Evolutionary conservation across 768 basidiomycete genomes (phyloP), one percentile per base, ranked within the genome.

Genomic region (Nidularia pulvinata): DNA sequence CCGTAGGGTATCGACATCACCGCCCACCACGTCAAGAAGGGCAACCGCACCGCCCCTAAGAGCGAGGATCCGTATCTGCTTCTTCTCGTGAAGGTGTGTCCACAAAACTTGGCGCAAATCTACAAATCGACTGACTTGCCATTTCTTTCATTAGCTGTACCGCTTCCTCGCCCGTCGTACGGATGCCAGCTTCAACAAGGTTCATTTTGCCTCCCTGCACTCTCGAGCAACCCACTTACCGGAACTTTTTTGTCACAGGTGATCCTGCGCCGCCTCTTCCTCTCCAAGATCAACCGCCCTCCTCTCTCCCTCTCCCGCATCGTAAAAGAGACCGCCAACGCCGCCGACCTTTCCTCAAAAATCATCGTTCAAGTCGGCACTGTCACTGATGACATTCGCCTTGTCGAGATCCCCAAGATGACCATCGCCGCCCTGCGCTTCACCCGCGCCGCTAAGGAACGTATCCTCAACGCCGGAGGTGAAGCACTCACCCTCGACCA

Each of bases 1-100:
- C 50, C 22, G 11, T 69, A 93, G 95, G 95, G 94, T 88, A 96
- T 97, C 76, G 95, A 97, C 79, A 85, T 98, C 76, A 81, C 82
- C 73, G 78, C 81, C 75, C 96, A 98, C 83, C 96, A 99, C 87
- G 95, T 97, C 87, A 96, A 91, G 88, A 98, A 97, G 85, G 86
- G 95, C 63, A 79, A 85, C 68, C 88, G 97, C 59, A 90, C 91
- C 62, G 93, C 93, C 58, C 97, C 97, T 72, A 93, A 92, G 82
- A 96, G 93, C 73, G 93, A 98, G 90, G 97, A 99, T 76, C 96
- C 96, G 14, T 98, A 99, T 80, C 85, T 99, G 65, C 87, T 97
- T 65, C 84, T 98, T 66, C 88, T 99, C 58, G 97, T 98, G 76
- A 98, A 98, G 86, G 95, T 95, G 68, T 56, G 75, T 65, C 33